Evolutionary conservation across 495 filamentous ascomycete genomes (phyloP).

Genomic region (Amphirosellinia nigrospora): DNA sequence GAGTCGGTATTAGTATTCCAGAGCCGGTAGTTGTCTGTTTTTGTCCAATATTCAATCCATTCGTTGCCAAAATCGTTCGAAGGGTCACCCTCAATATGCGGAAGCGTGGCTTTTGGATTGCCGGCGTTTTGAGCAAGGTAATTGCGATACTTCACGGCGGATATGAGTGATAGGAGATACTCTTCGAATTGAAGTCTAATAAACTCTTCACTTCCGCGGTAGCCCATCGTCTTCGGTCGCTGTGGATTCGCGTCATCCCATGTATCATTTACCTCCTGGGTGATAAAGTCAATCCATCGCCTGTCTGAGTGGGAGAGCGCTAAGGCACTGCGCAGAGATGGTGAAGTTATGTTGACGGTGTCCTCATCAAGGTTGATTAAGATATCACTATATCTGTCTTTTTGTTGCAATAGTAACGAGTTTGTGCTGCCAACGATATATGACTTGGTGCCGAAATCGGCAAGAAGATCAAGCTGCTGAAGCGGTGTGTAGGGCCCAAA

Average conservation of each 20-base stretch:
- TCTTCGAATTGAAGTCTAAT: conserved; percentile 98
- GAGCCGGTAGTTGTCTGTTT: conserved; percentile 86
- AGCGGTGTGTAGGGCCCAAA: conserved; percentile 97
- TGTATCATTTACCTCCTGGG: conserved; percentile 90
- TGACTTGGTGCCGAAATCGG: conserved; percentile 93
- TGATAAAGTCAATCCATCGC: conserved; percentile 95
- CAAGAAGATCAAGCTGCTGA: conserved; percentile 92
- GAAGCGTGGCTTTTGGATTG: conserved; percentile 63
- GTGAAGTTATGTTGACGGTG: conserved; percentile 80
- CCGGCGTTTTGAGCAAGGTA: conserved; percentile 69
- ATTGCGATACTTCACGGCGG: conserved; percentile 86
- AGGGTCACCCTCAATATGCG: conserved; percentile 83
- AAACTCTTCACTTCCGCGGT: conserved; percentile 96
- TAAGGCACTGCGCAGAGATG: conserved; percentile 78
- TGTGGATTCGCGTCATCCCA: conserved; percentile 93
- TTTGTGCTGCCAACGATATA: conserved; percentile 98
- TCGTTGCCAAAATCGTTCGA: conserved; percentile 78
- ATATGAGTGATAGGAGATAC: conserved; percentile 88
- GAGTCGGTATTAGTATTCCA: conserved; percentile 77
- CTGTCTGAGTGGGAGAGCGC: conserved; percentile 84
- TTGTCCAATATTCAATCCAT: conserved; percentile 79
- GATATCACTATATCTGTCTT: conserved; percentile 96
- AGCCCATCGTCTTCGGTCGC: conserved; percentile 90
- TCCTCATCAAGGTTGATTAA: conserved; percentile 95
- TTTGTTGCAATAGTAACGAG: conserved; percentile 89